Base-by-base conservation (phyloP, 768 basidiomycete genomes). In the Infundibulicybe gibba region DNA sequence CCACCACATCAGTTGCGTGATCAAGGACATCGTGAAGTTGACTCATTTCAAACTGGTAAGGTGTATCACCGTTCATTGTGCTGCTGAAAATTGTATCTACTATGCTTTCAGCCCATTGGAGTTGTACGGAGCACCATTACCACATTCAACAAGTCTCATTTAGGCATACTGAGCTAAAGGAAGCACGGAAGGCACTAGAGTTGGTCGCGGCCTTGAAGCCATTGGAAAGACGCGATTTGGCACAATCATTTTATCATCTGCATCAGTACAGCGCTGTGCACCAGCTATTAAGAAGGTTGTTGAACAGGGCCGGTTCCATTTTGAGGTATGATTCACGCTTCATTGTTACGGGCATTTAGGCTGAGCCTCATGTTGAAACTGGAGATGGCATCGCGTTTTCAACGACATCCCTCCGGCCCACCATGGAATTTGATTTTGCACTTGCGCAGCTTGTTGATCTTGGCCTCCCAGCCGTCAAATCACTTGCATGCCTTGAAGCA, bases 401-500 rank as follows among this genome's bases (percentile, higher is more conserved):
- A 41, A 15, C 33, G 17, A 11, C 13, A 34, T 13, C 41, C 34
- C n/a, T 44, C 9, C 53, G 33, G 17, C 19, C 42, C 14, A 53
- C 47, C 11, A 19, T 25, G 30, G 39, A 58, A 8, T 61, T 61
- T 43, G 51, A 55, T 31, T 37, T 54, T 40, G 45, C 37, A 14
- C 53, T 55, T 32, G 44, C 44, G 40, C 46, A 52, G 16, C 48
- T 59, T 2, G 42, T 55, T 39, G 44, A 42, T 13, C 35, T 53
- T 16, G 33, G 41, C 12, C 15, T 40, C n/a, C 60, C 60, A 2
- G 43, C 48, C 3, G 35, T 59, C 10, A 55, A 61, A 40, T 54
- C 55, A 1, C 41, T 64, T 4, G 56, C 59, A 3, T 59, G 55
- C 43, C 54, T 67, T 15, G 64, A 65, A 47, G 52, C 63, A 16